Percentiles rank a stretch among this genome's conserved stretches.
These are phyloP conservation scores for Pholiota adiposa DNA, from an alignment of 1,284 basidiomycete genomes.

Conservation along the genomic window DNA sequence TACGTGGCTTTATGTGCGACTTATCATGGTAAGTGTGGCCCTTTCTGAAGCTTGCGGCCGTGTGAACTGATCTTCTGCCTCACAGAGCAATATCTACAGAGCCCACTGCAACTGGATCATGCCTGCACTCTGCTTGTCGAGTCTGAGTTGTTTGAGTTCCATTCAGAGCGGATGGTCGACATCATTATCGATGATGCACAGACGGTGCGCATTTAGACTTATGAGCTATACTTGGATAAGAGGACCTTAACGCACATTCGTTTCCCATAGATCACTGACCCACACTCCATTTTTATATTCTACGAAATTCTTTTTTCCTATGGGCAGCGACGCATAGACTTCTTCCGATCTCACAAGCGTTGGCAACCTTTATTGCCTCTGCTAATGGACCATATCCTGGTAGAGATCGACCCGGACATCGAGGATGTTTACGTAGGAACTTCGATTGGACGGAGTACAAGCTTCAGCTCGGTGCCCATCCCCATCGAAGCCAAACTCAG, in stretches of 20 bases:
- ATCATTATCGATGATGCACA: conserved; percentile 72
- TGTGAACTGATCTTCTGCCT: conserved; percentile 16
- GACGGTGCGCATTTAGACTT: conserved; percentile 49
- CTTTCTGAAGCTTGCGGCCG: background rate
- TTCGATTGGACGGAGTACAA: conserved; percentile 40
- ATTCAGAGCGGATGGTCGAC: conserved; percentile 89
- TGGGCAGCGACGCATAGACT: conserved; percentile 69
- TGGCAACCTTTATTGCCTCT: conserved; percentile 85
- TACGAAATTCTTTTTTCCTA: conserved; percentile 80
- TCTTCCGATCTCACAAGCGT: conserved; percentile 79
- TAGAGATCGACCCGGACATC: conserved; percentile 70
- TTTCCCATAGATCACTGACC: conserved; percentile 76
- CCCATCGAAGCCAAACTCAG: conserved; percentile 84
- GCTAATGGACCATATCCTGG: conserved; percentile 77
- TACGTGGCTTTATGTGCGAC: conserved; percentile 80
- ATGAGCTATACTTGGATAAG: conserved; percentile 5
- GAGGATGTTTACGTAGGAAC: conserved; percentile 62
- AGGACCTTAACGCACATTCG: conserved; percentile 13
- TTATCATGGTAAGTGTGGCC: conserved; percentile 75
- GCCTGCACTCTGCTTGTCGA: conserved; percentile 76
- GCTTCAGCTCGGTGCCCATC: conserved; percentile 49
- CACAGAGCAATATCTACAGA: conserved; percentile 81
- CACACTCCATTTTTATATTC: conserved; percentile 82
- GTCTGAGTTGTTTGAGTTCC: conserved; percentile 85
- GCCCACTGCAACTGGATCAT: conserved; percentile 79